These are phyloP conservation scores for Saccharomycopsis crataegensis DNA, from an alignment of 1,139 yeast genomes.

Conservation along the genomic window DNA sequence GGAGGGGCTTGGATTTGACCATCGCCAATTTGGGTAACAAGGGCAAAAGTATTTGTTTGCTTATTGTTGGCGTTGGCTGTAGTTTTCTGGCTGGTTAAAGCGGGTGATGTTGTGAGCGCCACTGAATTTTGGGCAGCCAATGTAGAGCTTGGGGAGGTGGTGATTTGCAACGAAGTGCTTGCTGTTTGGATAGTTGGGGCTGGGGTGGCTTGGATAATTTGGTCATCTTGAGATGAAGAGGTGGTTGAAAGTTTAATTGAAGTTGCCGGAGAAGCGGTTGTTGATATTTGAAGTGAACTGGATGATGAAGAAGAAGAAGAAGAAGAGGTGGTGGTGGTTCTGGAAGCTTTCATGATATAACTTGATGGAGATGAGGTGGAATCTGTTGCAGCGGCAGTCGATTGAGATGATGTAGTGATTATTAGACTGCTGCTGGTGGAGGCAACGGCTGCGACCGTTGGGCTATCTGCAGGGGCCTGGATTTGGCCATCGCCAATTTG, in stretches of 20 bases:
- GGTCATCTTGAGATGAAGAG: too few relatives aligned
- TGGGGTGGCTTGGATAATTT: too few relatives aligned
- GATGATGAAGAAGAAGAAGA: not conserved
- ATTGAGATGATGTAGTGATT: not conserved
- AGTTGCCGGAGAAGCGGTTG: too few relatives aligned
- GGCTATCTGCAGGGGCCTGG: constrained; percentile 23
- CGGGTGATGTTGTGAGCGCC: too few relatives aligned
- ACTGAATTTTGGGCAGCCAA: too few relatives aligned
- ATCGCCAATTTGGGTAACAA: constrained; percentile 35
- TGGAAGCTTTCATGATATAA: too few relatives aligned
- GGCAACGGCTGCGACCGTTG: constrained; percentile 4
- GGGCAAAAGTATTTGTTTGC: constrained; percentile 18
- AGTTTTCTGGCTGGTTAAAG: too few relatives aligned
- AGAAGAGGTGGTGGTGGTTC: not conserved
- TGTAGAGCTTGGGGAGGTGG: too few relatives aligned
- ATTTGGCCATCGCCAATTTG: constrained; percentile 40
- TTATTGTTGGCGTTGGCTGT: too few relatives aligned
- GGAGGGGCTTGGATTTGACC: constrained; percentile 34
- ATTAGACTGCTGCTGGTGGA: not conserved
- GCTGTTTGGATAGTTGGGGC: too few relatives aligned
- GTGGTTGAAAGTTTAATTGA: too few relatives aligned
- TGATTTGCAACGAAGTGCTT: too few relatives aligned
- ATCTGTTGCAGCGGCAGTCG: constrained; percentile 5
- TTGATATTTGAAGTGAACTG: not conserved
- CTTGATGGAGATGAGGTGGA: not conserved